Evolutionary conservation across 768 basidiomycete species (phyloP), one percentile per base, ranked within the genome.

Genomic region (Tephrocybe sp.): DNA sequence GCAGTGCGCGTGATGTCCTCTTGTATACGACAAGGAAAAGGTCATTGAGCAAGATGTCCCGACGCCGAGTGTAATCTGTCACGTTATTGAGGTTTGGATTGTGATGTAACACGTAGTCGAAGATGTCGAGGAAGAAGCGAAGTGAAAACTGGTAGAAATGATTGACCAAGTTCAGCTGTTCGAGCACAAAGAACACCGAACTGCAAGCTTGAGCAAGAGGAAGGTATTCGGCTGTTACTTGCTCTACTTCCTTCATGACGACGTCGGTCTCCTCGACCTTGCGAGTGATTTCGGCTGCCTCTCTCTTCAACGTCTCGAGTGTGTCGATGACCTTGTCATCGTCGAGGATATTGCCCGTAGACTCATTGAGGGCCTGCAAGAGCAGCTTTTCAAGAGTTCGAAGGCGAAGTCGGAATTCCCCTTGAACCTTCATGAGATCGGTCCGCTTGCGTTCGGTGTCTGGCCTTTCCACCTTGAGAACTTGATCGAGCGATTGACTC

Each of bases 71-170:
- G 48, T 92, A 69, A 54, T 97, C 93, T 19, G 83, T 75, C 49
- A 94, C 76, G 51, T 79, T 81, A 65, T 79, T 84, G 54, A 98
- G 79, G 64, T 93, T 88, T 10, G 94, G 94, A 63, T 98, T 97
- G 59, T 89, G 86, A 57, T 88, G 87, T 7, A 98, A 80, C 50
- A 95, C 84, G 59, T 88, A 91, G 70, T 98, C 92, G 70, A 99
- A 99, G 62, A 97, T 95, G 64, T 97, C 95, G 51, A 98, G 80
- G 88, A 99, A 99, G 78, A 95, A 97, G 23, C 78, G 86, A 39
- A 99, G 78, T 1, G 97, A 98, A 76, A 99, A 99, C 66, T 97
- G 92, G 63, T 99, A 99, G 74, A 98, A 98, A 69, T 97, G 95
- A 62, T 95, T 92, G 72, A 97, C 82, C 45, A 88, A 77, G 64